phyloP scores from a whole-genome alignment of 805 yeast species.

The Candida ponderosae region DNA sequence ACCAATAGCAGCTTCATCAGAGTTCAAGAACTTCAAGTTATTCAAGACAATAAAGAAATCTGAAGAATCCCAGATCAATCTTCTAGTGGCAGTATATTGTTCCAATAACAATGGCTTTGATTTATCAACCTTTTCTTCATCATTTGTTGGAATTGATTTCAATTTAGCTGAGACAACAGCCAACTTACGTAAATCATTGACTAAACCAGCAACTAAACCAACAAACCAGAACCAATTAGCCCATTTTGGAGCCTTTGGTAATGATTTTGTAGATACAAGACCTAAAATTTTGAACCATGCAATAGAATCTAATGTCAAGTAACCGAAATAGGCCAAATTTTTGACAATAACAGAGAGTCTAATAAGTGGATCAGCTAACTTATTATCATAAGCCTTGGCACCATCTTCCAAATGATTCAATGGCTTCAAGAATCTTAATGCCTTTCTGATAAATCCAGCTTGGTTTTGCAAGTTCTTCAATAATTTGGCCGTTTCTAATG shows the following conservation, averaged over 20 bases:
- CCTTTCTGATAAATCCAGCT: slow-evolving; percentile 69
- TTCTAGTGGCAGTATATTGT: slow-evolving; percentile 44
- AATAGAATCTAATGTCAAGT: slow-evolving; percentile 55
- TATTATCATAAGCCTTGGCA: slow-evolving; percentile 57
- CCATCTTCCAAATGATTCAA: slow-evolving; percentile 65
- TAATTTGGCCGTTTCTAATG: slow-evolving; percentile 36
- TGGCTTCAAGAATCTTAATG: slow-evolving; percentile 79
- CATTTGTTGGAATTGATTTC: slow-evolving; percentile 12
- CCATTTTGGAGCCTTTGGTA: slow-evolving; percentile 42
- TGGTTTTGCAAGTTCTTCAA: slow-evolving; percentile 53
- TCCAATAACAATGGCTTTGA: slow-evolving; percentile 34
- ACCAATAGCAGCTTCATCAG: slow-evolving; percentile 77
- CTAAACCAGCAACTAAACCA: slow-evolving; percentile 57
- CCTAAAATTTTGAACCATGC: slow-evolving; percentile 52
- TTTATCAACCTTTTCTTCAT: slow-evolving; percentile 32
- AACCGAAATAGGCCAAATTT: slow-evolving; percentile 55
- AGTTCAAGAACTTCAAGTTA: slow-evolving; percentile 48
- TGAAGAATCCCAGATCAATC: slow-evolving; percentile 66
- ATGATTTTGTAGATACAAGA: slow-evolving; percentile 39
- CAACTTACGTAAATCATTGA: slow-evolving; percentile 49
- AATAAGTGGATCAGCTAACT: slow-evolving; percentile 52
- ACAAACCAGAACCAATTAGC: slow-evolving; percentile 72
- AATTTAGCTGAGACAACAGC: slow-evolving; percentile 28
- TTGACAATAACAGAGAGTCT: slow-evolving; percentile 46
- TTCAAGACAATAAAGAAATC: slow-evolving; percentile 73